Conservation (phyloP, 371 early-diverging fungal genomes). For the Cokeromyces recurvatus region DNA sequence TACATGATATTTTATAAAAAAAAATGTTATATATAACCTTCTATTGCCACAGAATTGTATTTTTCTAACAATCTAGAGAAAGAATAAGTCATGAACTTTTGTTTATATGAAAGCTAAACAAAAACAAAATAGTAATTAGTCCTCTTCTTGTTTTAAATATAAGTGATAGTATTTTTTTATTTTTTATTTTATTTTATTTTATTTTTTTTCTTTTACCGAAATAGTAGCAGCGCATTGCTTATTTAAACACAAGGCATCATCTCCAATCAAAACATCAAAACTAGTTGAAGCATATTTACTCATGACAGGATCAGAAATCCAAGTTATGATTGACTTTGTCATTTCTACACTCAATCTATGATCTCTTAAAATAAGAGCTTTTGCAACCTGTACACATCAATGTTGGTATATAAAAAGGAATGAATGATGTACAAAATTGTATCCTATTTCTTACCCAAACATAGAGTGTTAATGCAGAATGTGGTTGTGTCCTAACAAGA, state of each 20-base stretch:
- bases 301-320: slow-evolving; percentile 37
- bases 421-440: too few species aligned
- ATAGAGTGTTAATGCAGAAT: slow-evolving; percentile 21
- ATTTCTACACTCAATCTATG: slow-evolving; percentile 47
- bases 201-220: slow-evolving; percentile 47
- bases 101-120: slow-evolving; percentile 72
- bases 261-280: slow-evolving; percentile 63
- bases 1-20: too few species aligned
- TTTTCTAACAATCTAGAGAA: slow-evolving; percentile 62
- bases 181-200: neutral
- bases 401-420: neutral
- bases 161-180: too few species aligned
- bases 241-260: slow-evolving; percentile 62
- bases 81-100: slow-evolving; percentile 71
- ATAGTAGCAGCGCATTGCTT: slow-evolving; percentile 63
- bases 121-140: neutral
- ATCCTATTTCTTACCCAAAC: slow-evolving; percentile 21
- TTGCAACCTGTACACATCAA: slow-evolving; percentile 45
- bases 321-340: slow-evolving; percentile 46
- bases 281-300: slow-evolving; percentile 58
- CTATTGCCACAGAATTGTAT: too few species aligned
- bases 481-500: slow-evolving; percentile 1
- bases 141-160: too few species aligned
- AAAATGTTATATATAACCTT: too few species aligned
- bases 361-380: slow-evolving; percentile 53